phyloP scores from a whole-genome alignment of 306 rosid species.

The Clitoria ternatea region DNA sequence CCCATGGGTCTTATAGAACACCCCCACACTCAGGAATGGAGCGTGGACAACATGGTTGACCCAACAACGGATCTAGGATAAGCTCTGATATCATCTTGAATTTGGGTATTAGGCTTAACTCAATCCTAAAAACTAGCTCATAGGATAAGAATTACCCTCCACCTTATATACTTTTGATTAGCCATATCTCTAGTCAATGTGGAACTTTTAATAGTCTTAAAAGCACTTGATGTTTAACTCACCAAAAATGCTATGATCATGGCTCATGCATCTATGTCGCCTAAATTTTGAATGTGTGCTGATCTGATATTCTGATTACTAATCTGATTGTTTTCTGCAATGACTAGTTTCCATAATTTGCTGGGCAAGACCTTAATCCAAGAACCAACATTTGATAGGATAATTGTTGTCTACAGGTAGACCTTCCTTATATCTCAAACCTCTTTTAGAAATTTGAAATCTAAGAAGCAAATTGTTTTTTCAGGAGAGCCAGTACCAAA shows the following conservation, averaged over 20 bases:
- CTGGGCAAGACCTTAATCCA: constrained; percentile 73
- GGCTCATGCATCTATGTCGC: constrained; percentile 12
- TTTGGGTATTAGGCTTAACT: too few species aligned
- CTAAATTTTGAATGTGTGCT: constrained; percentile 7
- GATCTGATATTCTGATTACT: neutral
- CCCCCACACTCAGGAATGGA: too few species aligned
- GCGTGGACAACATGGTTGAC: too few species aligned
- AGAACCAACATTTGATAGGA: constrained; percentile 96
- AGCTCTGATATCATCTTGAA: too few species aligned
- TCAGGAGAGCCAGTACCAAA: constrained; percentile 60
- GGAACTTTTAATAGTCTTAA: too few species aligned
- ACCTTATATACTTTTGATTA: too few species aligned
- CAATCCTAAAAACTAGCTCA: too few species aligned
- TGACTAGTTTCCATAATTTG: constrained; percentile 53
- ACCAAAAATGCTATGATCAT: neutral
- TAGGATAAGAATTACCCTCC: too few species aligned
- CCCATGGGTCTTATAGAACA: too few species aligned
- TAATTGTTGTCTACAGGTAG: constrained; percentile 92
- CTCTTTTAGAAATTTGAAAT: constrained; percentile 26
- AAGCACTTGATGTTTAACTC: constrained; percentile 4
- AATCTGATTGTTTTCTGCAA: constrained; percentile 25
- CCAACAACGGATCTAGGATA: too few species aligned
- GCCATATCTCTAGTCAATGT: too few species aligned
- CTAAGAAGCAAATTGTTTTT: constrained; percentile 32
- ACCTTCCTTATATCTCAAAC: constrained; percentile 15